These are phyloP conservation scores for Dictyophora rubrovolvata DNA, from an alignment of 768 basidiomycete species.

Conservation along the genomic window DNA sequence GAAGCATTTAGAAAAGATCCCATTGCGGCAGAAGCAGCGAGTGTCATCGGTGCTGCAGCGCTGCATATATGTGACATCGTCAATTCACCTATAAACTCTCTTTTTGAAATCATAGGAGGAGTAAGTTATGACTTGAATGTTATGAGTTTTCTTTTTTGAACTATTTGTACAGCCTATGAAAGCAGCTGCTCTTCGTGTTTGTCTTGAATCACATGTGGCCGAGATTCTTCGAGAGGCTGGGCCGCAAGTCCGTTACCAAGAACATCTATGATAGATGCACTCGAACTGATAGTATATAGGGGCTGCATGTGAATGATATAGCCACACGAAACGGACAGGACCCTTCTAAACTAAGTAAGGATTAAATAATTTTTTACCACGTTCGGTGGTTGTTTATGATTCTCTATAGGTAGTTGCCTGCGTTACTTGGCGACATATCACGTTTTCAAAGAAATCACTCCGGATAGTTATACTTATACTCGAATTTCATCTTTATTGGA, in stretches of 20 bases:
- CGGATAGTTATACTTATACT: conserved; percentile 21
- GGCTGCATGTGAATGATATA: conserved; percentile 2
- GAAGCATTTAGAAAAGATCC: conserved; percentile 34
- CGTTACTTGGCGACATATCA: conserved; percentile 21
- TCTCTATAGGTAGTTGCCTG: conserved; percentile 17
- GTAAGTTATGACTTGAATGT: neutral
- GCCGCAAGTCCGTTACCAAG: conserved; percentile 16
- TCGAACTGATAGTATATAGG: neutral
- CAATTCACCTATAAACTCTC: conserved; percentile 12
- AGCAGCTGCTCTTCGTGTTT: conserved; percentile 19
- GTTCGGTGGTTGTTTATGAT: neutral
- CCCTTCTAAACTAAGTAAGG: neutral
- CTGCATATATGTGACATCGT: conserved; percentile 18
- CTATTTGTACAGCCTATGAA: conserved; percentile 11
- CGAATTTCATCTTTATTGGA: conserved; percentile 20
- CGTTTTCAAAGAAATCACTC: conserved; percentile 22
- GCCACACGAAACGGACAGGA: neutral
- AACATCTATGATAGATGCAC: neutral
- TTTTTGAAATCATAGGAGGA: neutral
- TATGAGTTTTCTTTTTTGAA: neutral
- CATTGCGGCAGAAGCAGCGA: conserved; percentile 46
- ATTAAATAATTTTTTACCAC: neutral
- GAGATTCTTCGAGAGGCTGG: conserved; percentile 35
- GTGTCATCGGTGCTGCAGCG: conserved; percentile 24
- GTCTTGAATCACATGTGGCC: conserved; percentile 24